Evolutionary conservation across 768 basidiomycete species (phyloP), one percentile per base, ranked within the genome.

Genomic region (Pulveroboletus sp.): DNA sequence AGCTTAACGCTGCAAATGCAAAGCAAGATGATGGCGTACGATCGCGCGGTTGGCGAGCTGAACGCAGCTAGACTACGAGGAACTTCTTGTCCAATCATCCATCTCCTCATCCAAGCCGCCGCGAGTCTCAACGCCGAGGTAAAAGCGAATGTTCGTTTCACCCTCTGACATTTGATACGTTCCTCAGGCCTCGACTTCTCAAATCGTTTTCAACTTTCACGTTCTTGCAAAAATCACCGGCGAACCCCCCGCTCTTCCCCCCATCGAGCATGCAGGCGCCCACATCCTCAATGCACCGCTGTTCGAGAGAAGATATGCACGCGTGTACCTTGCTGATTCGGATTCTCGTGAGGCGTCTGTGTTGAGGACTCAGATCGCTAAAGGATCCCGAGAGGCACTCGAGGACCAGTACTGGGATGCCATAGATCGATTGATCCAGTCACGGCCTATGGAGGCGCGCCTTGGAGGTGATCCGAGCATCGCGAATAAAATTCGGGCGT

Each of bases 21-120:
- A 67, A 83, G 79, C 69, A 90, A 89, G 70, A 93, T 97, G 93
- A 91, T 97, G 87, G 85, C 83, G 11, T 99, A 97, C 66, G 89
- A 94, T 72, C 81, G 82, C 42, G 84, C 89, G 30, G 73, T 97
- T 38, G 73, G 79, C 7, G 82, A 89, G 21, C 72, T 97, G 44
- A 93, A 96, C 71, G 68, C 75, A 35, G 80, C 88, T 1, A 75
- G 93, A 38, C 70, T 85, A 15, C 79, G 83, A 3, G 85, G 81
- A 15, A 82, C 76, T 6, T 89, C 85, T 2, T 92, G 78, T 66
- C 88, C 89, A 6, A 76, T 93, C 52, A 70, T 92, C 8, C 86
- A 90, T 57, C 71, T 82, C 1, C 75, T 91, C 38, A 78, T 82
- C 39, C 78, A 86, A 47, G 86, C 86, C 8, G 80, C 88, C 6